Evolutionary conservation across 768 basidiomycete species (phyloP).

Genomic region (Ephemerocybe angulata): DNA sequence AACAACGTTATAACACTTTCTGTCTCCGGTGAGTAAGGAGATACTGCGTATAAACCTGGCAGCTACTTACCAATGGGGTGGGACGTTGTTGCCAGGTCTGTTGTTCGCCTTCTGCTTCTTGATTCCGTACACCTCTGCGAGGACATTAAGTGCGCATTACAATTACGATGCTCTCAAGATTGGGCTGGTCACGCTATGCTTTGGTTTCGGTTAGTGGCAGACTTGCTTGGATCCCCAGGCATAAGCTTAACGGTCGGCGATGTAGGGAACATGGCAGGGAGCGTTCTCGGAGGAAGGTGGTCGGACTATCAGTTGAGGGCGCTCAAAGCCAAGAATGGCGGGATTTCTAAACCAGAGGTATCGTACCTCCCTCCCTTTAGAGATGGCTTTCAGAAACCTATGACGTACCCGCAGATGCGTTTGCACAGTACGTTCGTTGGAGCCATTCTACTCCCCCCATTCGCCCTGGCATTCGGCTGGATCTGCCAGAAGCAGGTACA

Average conservation of each 20-base stretch:
- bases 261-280: conserved; percentile 41
- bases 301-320: conserved; percentile 39
- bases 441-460: conserved; percentile 56
- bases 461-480: conserved; percentile 74
- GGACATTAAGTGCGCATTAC: conserved; percentile 64
- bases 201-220: conserved; percentile 54
- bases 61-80: too few species aligned
- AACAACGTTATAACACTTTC: conserved; percentile 68
- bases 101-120: conserved; percentile 70
- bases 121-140: conserved; percentile 69
- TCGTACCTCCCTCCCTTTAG: not conserved
- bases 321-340: conserved; percentile 37
- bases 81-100: conserved; percentile 54
- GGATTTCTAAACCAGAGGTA: conserved; percentile 61
- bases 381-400: not conserved
- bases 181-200: conserved; percentile 73
- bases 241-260: too few species aligned
- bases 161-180: conserved; percentile 64
- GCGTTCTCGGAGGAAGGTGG: conserved; percentile 42
- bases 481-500: conserved; percentile 57
- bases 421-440: conserved; percentile 58
- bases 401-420: conserved; percentile 55
- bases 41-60: not conserved
- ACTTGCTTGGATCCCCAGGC: not conserved
- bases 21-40: conserved; percentile 51